Conservation (phyloP, 768 basidiomycete genomes). For the Amanita pallidorosea region DNA sequence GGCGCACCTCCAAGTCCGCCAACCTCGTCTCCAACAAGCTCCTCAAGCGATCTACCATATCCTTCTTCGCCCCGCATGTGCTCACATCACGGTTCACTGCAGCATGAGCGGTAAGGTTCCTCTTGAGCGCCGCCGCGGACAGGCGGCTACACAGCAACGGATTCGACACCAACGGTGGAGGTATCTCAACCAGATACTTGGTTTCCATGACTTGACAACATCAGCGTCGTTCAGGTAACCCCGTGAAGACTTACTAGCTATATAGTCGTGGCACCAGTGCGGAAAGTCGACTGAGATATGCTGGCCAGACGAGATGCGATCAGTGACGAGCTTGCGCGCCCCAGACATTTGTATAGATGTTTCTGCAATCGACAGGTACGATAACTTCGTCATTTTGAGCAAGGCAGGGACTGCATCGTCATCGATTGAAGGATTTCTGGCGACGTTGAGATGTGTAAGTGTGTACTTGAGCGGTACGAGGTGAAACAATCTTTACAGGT, state of each 20-base stretch:
- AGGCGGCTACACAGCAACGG: slow-evolving; percentile 29
- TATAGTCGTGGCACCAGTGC: slow-evolving; percentile 36
- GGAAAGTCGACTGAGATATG: slow-evolving; percentile 35
- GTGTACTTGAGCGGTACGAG: slow-evolving; percentile 45
- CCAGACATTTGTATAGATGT: slow-evolving; percentile 50
- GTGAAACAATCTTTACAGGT: slow-evolving; percentile 36
- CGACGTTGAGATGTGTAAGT: slow-evolving; percentile 40
- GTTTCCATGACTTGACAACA: slow-evolving; percentile 27
- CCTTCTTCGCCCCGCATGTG: slow-evolving; percentile 32
- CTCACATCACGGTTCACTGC: slow-evolving; percentile 32
- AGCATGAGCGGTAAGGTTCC: slow-evolving; percentile 50
- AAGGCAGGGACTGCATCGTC: slow-evolving; percentile 50
- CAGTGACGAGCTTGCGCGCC: slow-evolving; percentile 28
- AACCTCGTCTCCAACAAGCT: slow-evolving; percentile 34
- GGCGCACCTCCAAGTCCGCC: slow-evolving; percentile 26
- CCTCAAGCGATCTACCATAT: slow-evolving; percentile 38
- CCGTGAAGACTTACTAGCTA: slow-evolving; percentile 29
- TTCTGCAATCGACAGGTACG: slow-evolving; percentile 39
- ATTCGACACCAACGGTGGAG: slow-evolving; percentile 38
- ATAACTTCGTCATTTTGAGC: slow-evolving; percentile 33
- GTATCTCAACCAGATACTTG: slow-evolving; percentile 35
- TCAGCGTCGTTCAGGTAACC: background rate
- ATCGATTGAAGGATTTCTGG: slow-evolving; percentile 39
- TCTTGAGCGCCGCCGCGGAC: slow-evolving; percentile 35
- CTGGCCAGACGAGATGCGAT: background rate